Percentiles rank a stretch among this genome's conserved stretches.
phyloP scores from a whole-genome alignment of 345 rosid species.

The Dipteronia sinensis region DNA sequence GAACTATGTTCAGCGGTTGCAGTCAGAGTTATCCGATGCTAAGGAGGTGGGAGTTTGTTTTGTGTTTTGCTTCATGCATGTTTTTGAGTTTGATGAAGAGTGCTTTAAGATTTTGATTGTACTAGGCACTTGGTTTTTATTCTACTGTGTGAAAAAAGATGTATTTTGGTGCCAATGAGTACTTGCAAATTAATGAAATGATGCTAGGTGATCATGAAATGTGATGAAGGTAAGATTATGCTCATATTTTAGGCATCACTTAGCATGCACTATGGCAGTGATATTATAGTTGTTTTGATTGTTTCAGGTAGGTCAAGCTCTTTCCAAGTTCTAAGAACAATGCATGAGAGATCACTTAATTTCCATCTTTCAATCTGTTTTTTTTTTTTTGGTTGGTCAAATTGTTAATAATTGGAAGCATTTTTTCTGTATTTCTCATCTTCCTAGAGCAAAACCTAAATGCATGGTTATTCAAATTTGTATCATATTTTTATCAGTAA shows the following conservation, averaged over 20 bases:
- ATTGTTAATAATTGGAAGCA: slow-evolving; percentile 5
- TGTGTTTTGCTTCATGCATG: background rate
- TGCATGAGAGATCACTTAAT: background rate
- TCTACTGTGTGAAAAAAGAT: background rate
- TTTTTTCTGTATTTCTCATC: background rate
- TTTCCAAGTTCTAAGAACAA: background rate
- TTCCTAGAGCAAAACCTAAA: background rate
- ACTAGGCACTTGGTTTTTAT: background rate
- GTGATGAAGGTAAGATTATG: background rate
- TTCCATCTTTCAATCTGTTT: background rate
- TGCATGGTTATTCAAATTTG: background rate
- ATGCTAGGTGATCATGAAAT: background rate
- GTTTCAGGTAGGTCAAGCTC: background rate
- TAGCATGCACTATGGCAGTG: background rate
- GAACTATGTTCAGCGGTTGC: slow-evolving; percentile 62
- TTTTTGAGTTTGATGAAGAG: background rate
- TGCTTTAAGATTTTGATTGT: background rate
- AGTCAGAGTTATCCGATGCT: slow-evolving; percentile 54
- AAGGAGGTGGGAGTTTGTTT: slow-evolving; percentile 51
- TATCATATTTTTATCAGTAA: background rate
- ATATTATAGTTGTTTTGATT: background rate
- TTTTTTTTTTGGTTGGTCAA: background rate
- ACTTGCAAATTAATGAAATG: background rate
- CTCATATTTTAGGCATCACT: background rate
- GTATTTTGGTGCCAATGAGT: background rate